These are phyloP conservation scores for Aeschynomene evenia DNA, from an alignment of 306 rosid genomes.

Conservation along the genomic window DNA sequence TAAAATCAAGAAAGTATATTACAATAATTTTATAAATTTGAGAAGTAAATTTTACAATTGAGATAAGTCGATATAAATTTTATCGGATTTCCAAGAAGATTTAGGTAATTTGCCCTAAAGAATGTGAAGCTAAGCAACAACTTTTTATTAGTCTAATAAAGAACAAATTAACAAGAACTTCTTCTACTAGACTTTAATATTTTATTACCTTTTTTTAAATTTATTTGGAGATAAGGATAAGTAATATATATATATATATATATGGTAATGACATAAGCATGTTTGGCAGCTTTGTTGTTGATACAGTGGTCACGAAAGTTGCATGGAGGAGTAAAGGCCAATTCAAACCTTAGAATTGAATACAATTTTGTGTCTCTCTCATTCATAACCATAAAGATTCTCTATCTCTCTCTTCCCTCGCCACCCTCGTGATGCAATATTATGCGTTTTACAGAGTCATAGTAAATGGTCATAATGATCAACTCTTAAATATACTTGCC, in stretches of 20 bases:
- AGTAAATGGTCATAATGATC: slow-evolving; percentile 21
- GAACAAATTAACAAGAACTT: too few species aligned
- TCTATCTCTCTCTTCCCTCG: slow-evolving; percentile 31
- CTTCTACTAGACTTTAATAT: slow-evolving; percentile 1
- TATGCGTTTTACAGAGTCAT: neutral
- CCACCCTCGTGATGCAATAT: slow-evolving; percentile 29
- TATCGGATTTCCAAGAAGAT: too few species aligned
- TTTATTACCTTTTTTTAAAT: slow-evolving; percentile 16
- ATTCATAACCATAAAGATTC: slow-evolving; percentile 44
- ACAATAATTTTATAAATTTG: too few species aligned
- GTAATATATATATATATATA: neutral
- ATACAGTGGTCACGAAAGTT: slow-evolving; percentile 61
- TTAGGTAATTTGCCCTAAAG: too few species aligned
- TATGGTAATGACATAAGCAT: slow-evolving; percentile 37
- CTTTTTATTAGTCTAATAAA: too few species aligned
- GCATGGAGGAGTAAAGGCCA: slow-evolving; percentile 50
- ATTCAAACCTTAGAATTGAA: slow-evolving; percentile 47
- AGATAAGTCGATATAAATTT: too few species aligned
- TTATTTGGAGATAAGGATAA: slow-evolving; percentile 7
- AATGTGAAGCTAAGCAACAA: too few species aligned
- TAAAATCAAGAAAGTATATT: too few species aligned
- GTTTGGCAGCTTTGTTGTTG: slow-evolving; percentile 32
- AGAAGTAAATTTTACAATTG: too few species aligned
- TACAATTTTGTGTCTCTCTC: slow-evolving; percentile 42
- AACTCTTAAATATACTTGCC: neutral